Base-by-base conservation (phyloP, 2,329 filamentous ascomycete species). In the Diaporthe vaccinii region DNA sequence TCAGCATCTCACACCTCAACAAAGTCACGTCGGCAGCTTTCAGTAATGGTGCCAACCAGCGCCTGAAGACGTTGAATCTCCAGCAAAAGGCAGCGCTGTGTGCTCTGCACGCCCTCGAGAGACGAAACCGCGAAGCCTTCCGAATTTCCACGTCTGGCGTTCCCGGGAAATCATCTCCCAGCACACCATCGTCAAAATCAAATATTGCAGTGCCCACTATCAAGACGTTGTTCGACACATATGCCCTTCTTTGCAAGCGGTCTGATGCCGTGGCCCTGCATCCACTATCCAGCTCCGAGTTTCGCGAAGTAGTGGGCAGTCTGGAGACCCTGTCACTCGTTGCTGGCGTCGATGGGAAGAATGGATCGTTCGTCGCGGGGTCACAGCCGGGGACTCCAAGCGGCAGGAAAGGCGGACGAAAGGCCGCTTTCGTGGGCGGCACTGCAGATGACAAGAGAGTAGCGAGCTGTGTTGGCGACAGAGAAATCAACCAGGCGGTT, bases 31-130 rank as follows among this genome's bases (percentile, higher is more conserved):
- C 96, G 0, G 92, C 95, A 5, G 94, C 95, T 1, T 98, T 99
- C 84, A 95, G 94, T 82, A 96, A 98, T 79, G 96, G 96, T 49
- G 94, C 95, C 1, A 91, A 89, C 17, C 95, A 98, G 79, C 91
- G 97, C 75, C 91, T 99, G 20, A 93, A 94, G 83, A 92, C 93
- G 6, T 90, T 99, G 74, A 99, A 98, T 82, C 89, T 99, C 3
- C 97, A 99, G 82, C 97, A 99, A 84, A 98, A 98, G 83, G 97
- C 96, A 5, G 95, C 96, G 0, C 89, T 99, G 14, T 99, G 97
- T 85, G 92, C 96, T 0, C 88, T 99, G 20, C 89, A 96, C 53
- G 95, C 95, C 3, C 91, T 97, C n/a, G 96, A 98, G 83, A 94
- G 93, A 79, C 92, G 91, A 77, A 93, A 91, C 78, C 88, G 91